A percentile compares a stretch with the other conserved stretches of the same genome.
phyloP scores from a whole-genome alignment of 345 rosid genomes.

The Lepidium didymum region DNA sequence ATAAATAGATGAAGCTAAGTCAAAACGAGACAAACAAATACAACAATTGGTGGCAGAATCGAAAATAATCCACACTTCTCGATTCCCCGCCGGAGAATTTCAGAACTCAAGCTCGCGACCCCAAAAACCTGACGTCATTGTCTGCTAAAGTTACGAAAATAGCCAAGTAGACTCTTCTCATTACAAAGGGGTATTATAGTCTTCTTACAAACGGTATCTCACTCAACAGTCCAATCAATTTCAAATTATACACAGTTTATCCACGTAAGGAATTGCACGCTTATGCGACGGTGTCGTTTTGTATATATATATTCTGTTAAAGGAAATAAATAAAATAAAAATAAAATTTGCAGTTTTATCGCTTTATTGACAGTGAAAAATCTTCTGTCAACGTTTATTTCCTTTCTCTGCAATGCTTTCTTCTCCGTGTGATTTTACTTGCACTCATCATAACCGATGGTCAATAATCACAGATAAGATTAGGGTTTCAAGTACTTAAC shows the following conservation, averaged over 20 bases:
- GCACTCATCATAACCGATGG: slow-evolving; percentile 13
- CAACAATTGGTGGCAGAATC: slow-evolving; percentile 37
- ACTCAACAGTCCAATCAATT: slow-evolving; percentile 2
- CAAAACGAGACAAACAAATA: slow-evolving; percentile 27
- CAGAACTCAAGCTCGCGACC: slow-evolving; percentile 13
- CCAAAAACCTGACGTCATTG: background rate
- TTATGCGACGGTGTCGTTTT: slow-evolving; percentile 19
- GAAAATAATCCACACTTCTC: slow-evolving; percentile 6
- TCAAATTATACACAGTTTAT: background rate
- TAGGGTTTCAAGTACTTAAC: slow-evolving; percentile 31
- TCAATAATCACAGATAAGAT: slow-evolving; percentile 13
- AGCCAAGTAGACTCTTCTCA: background rate
- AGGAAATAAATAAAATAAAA: background rate
- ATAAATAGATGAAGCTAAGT: background rate
- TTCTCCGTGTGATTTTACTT: background rate
- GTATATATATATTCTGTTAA: background rate
- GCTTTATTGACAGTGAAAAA: slow-evolving; percentile 5
- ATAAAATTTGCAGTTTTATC: slow-evolving; percentile 6
- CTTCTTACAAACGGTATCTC: background rate
- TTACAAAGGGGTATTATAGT: background rate
- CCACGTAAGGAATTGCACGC: slow-evolving; percentile 32
- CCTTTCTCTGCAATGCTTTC: slow-evolving; percentile 26
- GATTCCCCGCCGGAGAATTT: slow-evolving; percentile 36
- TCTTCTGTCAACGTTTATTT: slow-evolving; percentile 12
- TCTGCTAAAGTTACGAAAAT: background rate